phyloP scores from a whole-genome alignment of 2,329 filamentous ascomycete genomes.

The Pezicula carpinea region DNA sequence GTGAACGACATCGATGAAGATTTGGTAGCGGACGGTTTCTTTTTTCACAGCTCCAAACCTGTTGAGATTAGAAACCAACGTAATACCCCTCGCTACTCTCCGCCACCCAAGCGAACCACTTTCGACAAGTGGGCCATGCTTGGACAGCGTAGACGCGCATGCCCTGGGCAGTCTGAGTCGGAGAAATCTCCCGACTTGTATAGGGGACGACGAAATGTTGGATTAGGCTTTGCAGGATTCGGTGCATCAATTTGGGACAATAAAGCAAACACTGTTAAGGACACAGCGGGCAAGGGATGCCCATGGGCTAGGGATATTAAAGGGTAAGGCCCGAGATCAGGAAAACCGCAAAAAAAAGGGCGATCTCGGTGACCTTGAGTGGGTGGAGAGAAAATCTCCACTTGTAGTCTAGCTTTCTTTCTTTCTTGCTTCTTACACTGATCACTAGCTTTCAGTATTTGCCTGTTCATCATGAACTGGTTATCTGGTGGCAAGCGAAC shows the following conservation, averaged over 20 bases:
- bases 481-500: not conserved
- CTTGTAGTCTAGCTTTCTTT: conserved; percentile 54
- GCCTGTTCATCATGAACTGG: conserved; percentile 7
- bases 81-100: conserved; percentile 52
- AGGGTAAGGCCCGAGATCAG: conserved; percentile 42
- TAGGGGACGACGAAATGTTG: conserved; percentile 40
- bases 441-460: conserved; percentile 4
- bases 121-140: conserved; percentile 88
- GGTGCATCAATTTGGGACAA: conserved; percentile 31
- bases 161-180: conserved; percentile 44
- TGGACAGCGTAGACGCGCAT: conserved; percentile 75
- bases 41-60: conserved; percentile 62
- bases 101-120: conserved; percentile 57
- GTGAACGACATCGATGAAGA: conserved; percentile 56
- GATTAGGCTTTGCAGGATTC: conserved; percentile 43
- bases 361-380: conserved; percentile 72
- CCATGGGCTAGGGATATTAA: conserved; percentile 41
- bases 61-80: conserved; percentile 28
- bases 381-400: conserved; percentile 77
- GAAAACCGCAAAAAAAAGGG: conserved; percentile 54
- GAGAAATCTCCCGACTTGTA: conserved; percentile 44
- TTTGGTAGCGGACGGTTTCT: conserved; percentile 63
- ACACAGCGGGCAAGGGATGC: conserved; percentile 37
- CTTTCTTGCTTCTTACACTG: conserved; percentile 12
- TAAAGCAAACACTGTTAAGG: conserved; percentile 28